phyloP scores from a whole-genome alignment of 2,329 filamentous ascomycete species.

The Pochonia chlamydosporia region DNA sequence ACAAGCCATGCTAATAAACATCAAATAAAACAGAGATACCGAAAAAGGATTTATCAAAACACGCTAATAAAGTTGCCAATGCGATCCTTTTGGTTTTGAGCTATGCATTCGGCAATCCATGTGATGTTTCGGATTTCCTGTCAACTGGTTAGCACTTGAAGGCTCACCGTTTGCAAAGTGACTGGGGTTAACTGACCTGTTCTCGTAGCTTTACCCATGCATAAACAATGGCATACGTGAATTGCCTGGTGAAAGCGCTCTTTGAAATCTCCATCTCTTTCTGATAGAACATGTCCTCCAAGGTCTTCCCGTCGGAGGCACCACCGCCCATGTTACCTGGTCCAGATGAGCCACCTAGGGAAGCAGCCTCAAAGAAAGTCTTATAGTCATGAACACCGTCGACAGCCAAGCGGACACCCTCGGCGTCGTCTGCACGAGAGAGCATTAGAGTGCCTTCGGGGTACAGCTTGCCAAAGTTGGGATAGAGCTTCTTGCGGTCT shows the following conservation, averaged over 20 bases:
- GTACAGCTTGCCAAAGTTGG: slow-evolving; percentile 82
- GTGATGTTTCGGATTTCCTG: slow-evolving; percentile 99
- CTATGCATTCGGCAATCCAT: slow-evolving; percentile 99
- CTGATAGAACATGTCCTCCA: slow-evolving; percentile 98
- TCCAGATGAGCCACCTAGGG: slow-evolving; percentile 63
- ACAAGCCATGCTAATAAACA: slow-evolving; percentile 28
- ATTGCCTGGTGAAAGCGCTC: slow-evolving; percentile 89
- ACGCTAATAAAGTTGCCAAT: slow-evolving; percentile 99
- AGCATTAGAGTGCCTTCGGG: slow-evolving; percentile 95
- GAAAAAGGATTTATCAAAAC: slow-evolving; percentile 52
- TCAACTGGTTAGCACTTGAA: slow-evolving; percentile 26
- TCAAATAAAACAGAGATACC: neutral
- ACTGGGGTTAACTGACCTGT: slow-evolving; percentile 58
- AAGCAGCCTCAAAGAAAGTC: slow-evolving; percentile 88
- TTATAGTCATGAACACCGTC: slow-evolving; percentile 94
- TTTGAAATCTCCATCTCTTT: slow-evolving; percentile 99
- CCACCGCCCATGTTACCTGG: slow-evolving; percentile 80
- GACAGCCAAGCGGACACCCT: slow-evolving; percentile 88
- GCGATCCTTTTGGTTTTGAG: slow-evolving; percentile 98
- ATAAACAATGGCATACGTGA: slow-evolving; percentile 91
- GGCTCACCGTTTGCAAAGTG: neutral
- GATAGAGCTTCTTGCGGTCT: slow-evolving; percentile 94
- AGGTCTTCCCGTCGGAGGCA: slow-evolving; percentile 76
- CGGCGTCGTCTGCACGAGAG: slow-evolving; percentile 87
- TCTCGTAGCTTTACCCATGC: slow-evolving; percentile 97